These are phyloP conservation scores for Ganoderma lucidum DNA, from an alignment of 1,284 basidiomycete species.

Conservation along the genomic window DNA sequence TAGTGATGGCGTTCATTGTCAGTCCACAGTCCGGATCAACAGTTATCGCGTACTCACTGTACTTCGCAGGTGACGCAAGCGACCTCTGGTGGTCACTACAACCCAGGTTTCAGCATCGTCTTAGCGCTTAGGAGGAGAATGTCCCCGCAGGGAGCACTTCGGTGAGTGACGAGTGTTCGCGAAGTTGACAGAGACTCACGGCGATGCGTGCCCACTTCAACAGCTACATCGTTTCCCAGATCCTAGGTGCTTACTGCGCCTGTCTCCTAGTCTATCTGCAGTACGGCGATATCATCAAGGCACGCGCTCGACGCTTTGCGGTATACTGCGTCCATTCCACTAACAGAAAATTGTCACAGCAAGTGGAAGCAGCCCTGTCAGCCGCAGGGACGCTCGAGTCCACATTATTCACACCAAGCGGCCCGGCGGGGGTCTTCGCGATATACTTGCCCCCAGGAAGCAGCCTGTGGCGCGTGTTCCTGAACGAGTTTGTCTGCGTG, in stretches of 20 bases:
- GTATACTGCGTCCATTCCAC: background rate
- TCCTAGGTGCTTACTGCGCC: constrained; percentile 68
- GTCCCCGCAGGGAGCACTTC: constrained; percentile 57
- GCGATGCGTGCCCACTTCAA: background rate
- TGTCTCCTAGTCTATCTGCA: constrained; percentile 67
- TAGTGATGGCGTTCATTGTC: constrained; percentile 60
- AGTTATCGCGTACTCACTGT: background rate
- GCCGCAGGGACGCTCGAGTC: constrained; percentile 50
- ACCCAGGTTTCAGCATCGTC: constrained; percentile 64
- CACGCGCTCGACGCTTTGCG: constrained; percentile 28
- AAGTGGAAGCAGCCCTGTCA: constrained; percentile 51
- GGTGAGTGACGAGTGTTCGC: constrained; percentile 43
- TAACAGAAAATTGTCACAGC: constrained; percentile 33
- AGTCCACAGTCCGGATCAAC: background rate
- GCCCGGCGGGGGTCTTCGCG: constrained; percentile 70
- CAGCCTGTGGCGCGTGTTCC: constrained; percentile 60
- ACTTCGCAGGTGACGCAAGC: constrained; percentile 49
- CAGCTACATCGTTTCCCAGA: constrained; percentile 70
- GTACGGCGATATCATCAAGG: constrained; percentile 59
- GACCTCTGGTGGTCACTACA: constrained; percentile 72
- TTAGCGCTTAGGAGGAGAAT: constrained; percentile 63
- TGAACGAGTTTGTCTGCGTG: constrained; percentile 74
- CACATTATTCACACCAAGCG: constrained; percentile 63
- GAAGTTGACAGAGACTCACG: background rate
- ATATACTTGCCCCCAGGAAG: constrained; percentile 58